These are phyloP conservation scores for Lepiota subincarnata DNA, from an alignment of 768 basidiomycete genomes.

Conservation along the genomic window DNA sequence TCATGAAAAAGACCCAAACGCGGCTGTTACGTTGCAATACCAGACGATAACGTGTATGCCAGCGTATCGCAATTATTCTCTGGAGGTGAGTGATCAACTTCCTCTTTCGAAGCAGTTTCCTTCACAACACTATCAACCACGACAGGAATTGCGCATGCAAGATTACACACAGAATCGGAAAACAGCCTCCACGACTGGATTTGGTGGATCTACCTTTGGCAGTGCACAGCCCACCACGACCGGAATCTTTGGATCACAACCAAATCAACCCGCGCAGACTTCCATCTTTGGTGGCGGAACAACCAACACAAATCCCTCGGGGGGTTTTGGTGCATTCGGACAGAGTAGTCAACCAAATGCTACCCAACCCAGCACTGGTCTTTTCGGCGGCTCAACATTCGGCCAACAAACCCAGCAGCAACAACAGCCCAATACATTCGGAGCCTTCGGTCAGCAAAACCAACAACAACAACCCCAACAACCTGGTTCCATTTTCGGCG, in stretches of 20 bases:
- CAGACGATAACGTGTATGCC: slow-evolving; percentile 83
- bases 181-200: slow-evolving; percentile 47
- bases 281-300: slow-evolving; percentile 33
- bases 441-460: slow-evolving; percentile 49
- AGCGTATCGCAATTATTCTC: slow-evolving; percentile 70
- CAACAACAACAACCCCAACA: slow-evolving; percentile 35
- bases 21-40: slow-evolving; percentile 54
- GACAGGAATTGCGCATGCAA: slow-evolving; percentile 69
- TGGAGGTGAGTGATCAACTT: slow-evolving; percentile 49
- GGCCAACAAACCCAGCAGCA: slow-evolving; percentile 22
- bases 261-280: slow-evolving; percentile 32
- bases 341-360: slow-evolving; percentile 3
- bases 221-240: slow-evolving; percentile 38
- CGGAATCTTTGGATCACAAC: slow-evolving; percentile 44
- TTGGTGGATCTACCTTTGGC: slow-evolving; percentile 50
- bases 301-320: slow-evolving; percentile 26
- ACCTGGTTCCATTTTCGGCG: slow-evolving; percentile 23
- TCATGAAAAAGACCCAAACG: slow-evolving; percentile 60
- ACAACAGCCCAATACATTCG: slow-evolving; percentile 34
- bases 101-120: slow-evolving; percentile 4
- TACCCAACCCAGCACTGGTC: slow-evolving; percentile 21
- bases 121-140: slow-evolving; percentile 8
- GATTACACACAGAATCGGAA: slow-evolving; percentile 75
- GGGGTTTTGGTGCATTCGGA: slow-evolving; percentile 34
- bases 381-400: slow-evolving; percentile 32